Conservation (phyloP, 139 green algal genomes). For the Microglena sp. region DNA sequence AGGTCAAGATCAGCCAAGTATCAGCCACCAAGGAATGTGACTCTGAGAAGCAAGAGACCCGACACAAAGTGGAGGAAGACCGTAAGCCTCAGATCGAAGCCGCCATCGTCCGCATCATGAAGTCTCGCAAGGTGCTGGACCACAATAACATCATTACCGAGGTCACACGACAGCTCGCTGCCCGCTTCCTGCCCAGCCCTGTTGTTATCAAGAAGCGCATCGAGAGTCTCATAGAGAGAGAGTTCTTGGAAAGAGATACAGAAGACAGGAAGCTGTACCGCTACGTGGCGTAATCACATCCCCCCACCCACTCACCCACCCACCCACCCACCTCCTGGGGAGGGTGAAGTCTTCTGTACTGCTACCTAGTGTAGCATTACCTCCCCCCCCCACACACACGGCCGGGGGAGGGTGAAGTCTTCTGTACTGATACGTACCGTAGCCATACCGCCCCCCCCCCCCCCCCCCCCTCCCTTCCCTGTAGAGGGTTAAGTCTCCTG, state of each 20-base stretch:
- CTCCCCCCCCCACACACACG: too few species aligned
- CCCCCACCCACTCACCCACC: too few species aligned
- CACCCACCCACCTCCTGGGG: too few species aligned
- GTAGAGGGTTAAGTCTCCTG: too few species aligned
- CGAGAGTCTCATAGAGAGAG: constrained; percentile 93
- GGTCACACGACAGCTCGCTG: constrained; percentile 80
- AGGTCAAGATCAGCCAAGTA: constrained; percentile 64
- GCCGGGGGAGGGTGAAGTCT: too few species aligned
- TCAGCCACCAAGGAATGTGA: constrained; percentile 65
- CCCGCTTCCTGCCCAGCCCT: constrained; percentile 83
- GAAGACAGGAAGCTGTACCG: constrained; percentile 84
- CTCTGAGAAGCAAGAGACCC: constrained; percentile 78
- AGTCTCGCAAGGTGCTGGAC: constrained; percentile 70
- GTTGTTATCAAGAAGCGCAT: constrained; percentile 97
- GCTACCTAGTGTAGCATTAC: too few species aligned
- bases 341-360: too few species aligned
- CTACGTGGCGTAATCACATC: constrained; percentile 75
- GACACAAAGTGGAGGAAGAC: constrained; percentile 92
- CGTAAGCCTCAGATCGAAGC: constrained; percentile 97
- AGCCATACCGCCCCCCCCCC: too few species aligned
- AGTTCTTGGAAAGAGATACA: constrained; percentile 91
- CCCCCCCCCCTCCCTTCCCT: too few species aligned
- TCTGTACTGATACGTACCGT: too few species aligned
- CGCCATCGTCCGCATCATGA: constrained; percentile 88
- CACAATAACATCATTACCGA: constrained; percentile 90